Conservation (phyloP, 2,329 filamentous ascomycete genomes). For the Aspergillus sp. region DNA sequence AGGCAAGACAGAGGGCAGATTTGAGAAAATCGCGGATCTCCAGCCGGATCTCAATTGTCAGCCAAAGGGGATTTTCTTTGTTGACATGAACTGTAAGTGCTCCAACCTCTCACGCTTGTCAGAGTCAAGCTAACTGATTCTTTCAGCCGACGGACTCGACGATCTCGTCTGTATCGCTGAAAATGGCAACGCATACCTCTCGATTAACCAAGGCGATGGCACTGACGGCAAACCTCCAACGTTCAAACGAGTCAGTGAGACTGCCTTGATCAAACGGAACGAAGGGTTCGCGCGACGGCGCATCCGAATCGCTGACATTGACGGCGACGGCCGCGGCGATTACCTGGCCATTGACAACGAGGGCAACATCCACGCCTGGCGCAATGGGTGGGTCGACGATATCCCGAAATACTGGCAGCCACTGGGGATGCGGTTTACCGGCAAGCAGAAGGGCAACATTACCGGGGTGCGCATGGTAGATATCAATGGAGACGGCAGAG, state of each 20-base stretch:
- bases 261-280: neutral
- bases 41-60: neutral
- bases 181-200: neutral
- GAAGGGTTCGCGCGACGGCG: neutral
- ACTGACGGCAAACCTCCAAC: neutral
- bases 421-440: constrained; percentile 30
- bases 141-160: constrained; percentile 1
- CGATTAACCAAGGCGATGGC: neutral
- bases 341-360: constrained; percentile 1
- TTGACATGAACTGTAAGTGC: neutral
- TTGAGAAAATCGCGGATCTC: neutral
- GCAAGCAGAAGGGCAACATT: constrained; percentile 17
- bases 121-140: neutral
- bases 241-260: neutral
- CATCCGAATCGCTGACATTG: constrained; percentile 3
- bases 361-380: constrained; percentile 26
- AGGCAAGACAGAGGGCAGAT: neutral
- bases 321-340: constrained; percentile 11
- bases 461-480: constrained; percentile 24
- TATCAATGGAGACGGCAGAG: constrained; percentile 32
- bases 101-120: neutral
- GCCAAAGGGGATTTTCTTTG: neutral
- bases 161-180: constrained; percentile 5
- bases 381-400: constrained; percentile 37
- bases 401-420: constrained; percentile 41